Base-by-base conservation (phyloP, 1,139 yeast genomes). In the Debaryomyces nepalensis region DNA sequence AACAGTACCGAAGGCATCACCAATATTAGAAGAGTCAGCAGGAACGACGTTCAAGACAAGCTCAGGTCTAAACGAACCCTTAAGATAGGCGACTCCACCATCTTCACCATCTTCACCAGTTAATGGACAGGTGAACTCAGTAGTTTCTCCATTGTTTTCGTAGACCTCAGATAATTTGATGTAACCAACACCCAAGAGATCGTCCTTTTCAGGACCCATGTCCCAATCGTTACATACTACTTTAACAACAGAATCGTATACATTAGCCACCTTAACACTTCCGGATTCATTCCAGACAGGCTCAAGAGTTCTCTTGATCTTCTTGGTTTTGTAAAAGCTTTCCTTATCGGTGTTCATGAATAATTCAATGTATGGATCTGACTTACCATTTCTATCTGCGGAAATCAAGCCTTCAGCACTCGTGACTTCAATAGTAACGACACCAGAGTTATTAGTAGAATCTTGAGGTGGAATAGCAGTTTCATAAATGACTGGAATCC, bases 341-440 rank as follows among this genome's bases (percentile, higher is more conserved):
- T 83, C 81, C 48, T 76, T 72, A 37, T 69, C 77, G 21, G 84
- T 83, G 59, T 88, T 81, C 57, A 89, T 64, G 55, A 66, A 79
- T 46, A 88, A 75, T 55, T 82, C 78, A 45, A 83, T 75, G 58
- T 82, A 93, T 47, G 99, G 99, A 65, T 93, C 99, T 6, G 97
- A 88, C 60, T 85, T 86, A 42, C 98, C 98, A 52, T 86, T 84
- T 20, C 88, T 73, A 63, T 93, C 99, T 19, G 93, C 95, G 10
- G 96, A 75, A 39, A 85, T 79, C 48, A 95, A 75, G 40, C 79
- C 79, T n/a, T 75, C 75, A 3, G 95, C 98, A 42, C 74, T 74
- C 38, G 82, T 52, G 10, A 87, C 75, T 27, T 77, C 79, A 24
- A 90, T 73, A n/a, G 75, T 73, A 49, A 91, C 67, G 24, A 70